Conservation (phyloP, 2,329 filamentous ascomycete genomes). For the Aureobasidium sp. region DNA sequence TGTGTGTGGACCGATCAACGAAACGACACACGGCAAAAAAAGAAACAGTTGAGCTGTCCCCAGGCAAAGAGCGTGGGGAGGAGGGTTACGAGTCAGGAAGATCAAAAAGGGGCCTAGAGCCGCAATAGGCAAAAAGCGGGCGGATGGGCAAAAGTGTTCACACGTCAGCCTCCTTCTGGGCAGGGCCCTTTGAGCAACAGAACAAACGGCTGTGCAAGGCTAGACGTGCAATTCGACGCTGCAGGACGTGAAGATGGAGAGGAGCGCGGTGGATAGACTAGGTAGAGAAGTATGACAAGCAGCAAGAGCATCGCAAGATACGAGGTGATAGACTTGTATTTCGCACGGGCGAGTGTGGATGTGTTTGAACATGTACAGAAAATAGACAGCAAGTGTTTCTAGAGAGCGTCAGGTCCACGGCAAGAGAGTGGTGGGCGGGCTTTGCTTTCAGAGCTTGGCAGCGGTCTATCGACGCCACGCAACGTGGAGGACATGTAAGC, state of each 20-base stretch:
- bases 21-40: background rate
- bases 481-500: conserved; percentile 1
- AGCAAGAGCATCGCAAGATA: background rate
- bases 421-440: background rate
- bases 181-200: background rate
- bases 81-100: background rate
- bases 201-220: background rate
- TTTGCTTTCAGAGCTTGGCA: background rate
- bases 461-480: conserved; percentile 1
- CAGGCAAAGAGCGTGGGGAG: background rate
- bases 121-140: background rate
- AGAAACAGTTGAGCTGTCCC: background rate
- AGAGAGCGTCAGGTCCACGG: background rate
- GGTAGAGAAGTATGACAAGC: no score
- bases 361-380: background rate
- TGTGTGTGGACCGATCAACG: background rate
- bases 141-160: conserved; percentile 7
- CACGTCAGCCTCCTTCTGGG: conserved; percentile 7
- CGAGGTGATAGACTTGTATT: background rate
- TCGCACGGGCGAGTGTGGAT: background rate
- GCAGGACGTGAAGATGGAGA: background rate
- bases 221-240: background rate
- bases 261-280: background rate
- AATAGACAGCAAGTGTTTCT: background rate
- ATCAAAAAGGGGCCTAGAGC: conserved; percentile 1